These are phyloP conservation scores for Onygenales sp. DNA, from an alignment of 2,329 filamentous ascomycete genomes.

Conservation along the genomic window DNA sequence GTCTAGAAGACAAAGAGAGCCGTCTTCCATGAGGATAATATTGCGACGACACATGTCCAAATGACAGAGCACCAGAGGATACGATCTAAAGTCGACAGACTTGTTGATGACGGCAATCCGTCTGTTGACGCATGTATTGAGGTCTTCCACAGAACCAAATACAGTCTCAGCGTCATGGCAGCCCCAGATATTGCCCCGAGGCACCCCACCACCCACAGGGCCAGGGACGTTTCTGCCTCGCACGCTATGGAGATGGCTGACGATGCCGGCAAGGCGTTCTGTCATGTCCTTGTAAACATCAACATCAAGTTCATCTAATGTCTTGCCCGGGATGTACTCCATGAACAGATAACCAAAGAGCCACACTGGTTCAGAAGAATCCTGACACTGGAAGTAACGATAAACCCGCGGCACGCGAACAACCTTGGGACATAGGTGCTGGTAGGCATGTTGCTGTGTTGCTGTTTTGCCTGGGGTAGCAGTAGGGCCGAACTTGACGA, in stretches of 20 bases:
- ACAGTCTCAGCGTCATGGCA: slow-evolving; percentile 7
- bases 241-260: slow-evolving; percentile 6
- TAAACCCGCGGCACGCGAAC: slow-evolving; percentile 12
- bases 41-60: slow-evolving; percentile 9
- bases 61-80: slow-evolving; percentile 11
- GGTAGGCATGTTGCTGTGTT: slow-evolving; percentile 9
- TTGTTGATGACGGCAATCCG: slow-evolving; percentile 10
- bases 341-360: slow-evolving; percentile 11
- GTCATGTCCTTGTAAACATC: slow-evolving; percentile 4
- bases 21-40: slow-evolving; percentile 7
- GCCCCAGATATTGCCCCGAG: slow-evolving; percentile 11
- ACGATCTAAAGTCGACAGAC: slow-evolving; percentile 11
- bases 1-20: neutral
- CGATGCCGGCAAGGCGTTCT: slow-evolving; percentile 9
- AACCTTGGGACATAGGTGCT: slow-evolving; percentile 7
- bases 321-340: slow-evolving; percentile 10
- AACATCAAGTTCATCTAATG: slow-evolving; percentile 5
- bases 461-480: neutral
- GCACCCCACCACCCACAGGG: slow-evolving; percentile 8
- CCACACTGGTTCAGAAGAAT: neutral
- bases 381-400: slow-evolving; percentile 4
- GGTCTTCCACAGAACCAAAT: slow-evolving; percentile 9
- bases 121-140: slow-evolving; percentile 13
- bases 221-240: slow-evolving; percentile 6
- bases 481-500: too few species aligned